Evolutionary conservation across 1,284 basidiomycete species (phyloP).

Genomic region (Microbotryum silenes-acaulis): DNA sequence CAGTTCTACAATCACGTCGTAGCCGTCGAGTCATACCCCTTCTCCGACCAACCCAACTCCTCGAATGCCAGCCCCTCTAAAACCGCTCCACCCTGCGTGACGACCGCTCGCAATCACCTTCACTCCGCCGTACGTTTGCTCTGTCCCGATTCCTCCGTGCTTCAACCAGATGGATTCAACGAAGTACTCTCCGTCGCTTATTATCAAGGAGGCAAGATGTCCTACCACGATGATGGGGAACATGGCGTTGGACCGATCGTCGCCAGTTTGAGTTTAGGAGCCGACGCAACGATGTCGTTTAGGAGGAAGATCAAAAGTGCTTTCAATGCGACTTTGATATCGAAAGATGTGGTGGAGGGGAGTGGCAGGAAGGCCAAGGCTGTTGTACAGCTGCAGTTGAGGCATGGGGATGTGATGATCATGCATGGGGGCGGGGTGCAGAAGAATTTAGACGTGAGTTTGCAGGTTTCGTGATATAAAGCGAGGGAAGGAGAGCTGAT

Average conservation of each 20-base stretch:
- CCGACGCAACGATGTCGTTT: slow-evolving; percentile 19
- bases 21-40: slow-evolving; percentile 13
- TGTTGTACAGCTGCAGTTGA: slow-evolving; percentile 5
- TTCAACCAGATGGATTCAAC: slow-evolving; percentile 12
- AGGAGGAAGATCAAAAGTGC: slow-evolving; percentile 6
- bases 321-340: background rate
- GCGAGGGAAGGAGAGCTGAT: too few species aligned
- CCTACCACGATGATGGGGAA: slow-evolving; percentile 29
- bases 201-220: slow-evolving; percentile 25
- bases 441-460: too few species aligned
- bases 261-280: slow-evolving; percentile 20
- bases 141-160: background rate
- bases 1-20: slow-evolving; percentile 21
- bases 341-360: background rate
- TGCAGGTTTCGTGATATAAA: too few species aligned
- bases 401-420: slow-evolving; percentile 19
- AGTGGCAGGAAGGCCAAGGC: background rate
- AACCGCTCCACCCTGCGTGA: slow-evolving; percentile 10
- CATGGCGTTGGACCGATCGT: slow-evolving; percentile 22
- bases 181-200: slow-evolving; percentile 29
- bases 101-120: slow-evolving; percentile 13
- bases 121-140: background rate
- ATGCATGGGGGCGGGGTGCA: slow-evolving; percentile 12
- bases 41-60: background rate
- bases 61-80: background rate